Evolutionary conservation across 192 early-diverging fungal genomes (phyloP).

Genomic region (Pilaira anomala): DNA sequence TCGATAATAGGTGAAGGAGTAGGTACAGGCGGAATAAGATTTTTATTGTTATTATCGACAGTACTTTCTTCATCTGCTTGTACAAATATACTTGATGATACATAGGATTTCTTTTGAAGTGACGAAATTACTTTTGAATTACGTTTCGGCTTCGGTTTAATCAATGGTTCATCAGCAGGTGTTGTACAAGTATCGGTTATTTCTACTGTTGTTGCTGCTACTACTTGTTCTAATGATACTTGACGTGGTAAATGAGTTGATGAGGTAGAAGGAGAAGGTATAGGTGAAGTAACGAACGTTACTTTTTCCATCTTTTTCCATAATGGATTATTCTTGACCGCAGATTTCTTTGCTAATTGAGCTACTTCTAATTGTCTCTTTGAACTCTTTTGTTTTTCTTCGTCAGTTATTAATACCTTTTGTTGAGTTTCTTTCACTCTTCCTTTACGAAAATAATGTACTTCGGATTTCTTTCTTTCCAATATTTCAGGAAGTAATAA

Average conservation of each 20-base stretch:
- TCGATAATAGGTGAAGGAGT: no score
- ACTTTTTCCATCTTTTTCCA: constrained; percentile 9
- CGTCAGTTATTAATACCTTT: constrained; percentile 24
- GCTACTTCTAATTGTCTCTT: constrained; percentile 24
- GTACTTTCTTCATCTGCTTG: constrained; percentile 9
- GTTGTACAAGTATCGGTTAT: not conserved
- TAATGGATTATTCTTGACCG: constrained; percentile 34
- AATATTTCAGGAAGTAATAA: no score
- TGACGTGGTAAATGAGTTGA: not conserved
- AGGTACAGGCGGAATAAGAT: no score
- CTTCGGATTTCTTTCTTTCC: not conserved
- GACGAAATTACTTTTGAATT: constrained; percentile 29
- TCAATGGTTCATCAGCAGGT: not conserved
- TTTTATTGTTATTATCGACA: not conserved
- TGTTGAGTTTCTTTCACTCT: constrained; percentile 22
- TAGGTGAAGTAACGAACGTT: not conserved
- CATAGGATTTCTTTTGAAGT: constrained; percentile 27
- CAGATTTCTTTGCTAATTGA: constrained; percentile 25
- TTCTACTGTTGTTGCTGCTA: not conserved
- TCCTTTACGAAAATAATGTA: constrained; percentile 19
- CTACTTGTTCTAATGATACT: not conserved
- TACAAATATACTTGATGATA: constrained; percentile 25
- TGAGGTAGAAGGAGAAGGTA: not conserved
- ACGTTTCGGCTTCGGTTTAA: constrained; percentile 9
- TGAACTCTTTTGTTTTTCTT: constrained; percentile 16